Evolutionary conservation across 1,139 yeast species (phyloP), one percentile per base, ranked within the genome.

Genomic region (Debaryomyces robertsiae): DNA sequence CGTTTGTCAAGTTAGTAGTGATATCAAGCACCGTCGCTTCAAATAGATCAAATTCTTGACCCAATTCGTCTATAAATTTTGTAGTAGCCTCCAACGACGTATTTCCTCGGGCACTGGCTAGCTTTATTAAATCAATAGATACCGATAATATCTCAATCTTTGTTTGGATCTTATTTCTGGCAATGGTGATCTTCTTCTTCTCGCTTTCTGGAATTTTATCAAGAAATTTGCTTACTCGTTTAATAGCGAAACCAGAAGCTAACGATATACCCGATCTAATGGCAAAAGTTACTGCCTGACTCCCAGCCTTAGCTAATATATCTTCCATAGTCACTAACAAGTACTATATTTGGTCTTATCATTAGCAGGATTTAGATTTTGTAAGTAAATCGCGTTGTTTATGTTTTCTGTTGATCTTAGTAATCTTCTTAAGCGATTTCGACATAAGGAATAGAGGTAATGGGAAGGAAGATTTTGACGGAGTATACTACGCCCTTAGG

Each of bases 221-320:
- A 38, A 84, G 65, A 46, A 84, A 75, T 39, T 73, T 75, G 13
- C 81, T 61, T 13, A 85, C 77, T 0, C 87, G 80, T 47, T 79
- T 81, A 39, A 86, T 74, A 14, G 93, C 93, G 61, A 81, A 86
- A 0, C 86, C 82, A 0, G 91, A 81, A 0, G 94, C 95, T 25
- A 85, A 54, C 0, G 90, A 81, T 18, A 86, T 79, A 0, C 94
- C 90, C 1, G 93, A 84, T 43, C 86, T 67, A 30, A 86, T 81
- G 9, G 94, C 95, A 64, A 86, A 84, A 2, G 90, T 78, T 7
- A 86, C 88, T 1, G 89, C 89, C 50, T 86, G 93, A 42, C 79
- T 81, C 24, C 91, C 84, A 3, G 94, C 94, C 63, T 80, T 75
- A 17, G 68, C 58, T 19, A 73, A 52, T 23, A 73, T 58, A 41